These are phyloP conservation scores for Hexamita inflata DNA, from an alignment of 208 protist species.

Conservation along the genomic window DNA sequence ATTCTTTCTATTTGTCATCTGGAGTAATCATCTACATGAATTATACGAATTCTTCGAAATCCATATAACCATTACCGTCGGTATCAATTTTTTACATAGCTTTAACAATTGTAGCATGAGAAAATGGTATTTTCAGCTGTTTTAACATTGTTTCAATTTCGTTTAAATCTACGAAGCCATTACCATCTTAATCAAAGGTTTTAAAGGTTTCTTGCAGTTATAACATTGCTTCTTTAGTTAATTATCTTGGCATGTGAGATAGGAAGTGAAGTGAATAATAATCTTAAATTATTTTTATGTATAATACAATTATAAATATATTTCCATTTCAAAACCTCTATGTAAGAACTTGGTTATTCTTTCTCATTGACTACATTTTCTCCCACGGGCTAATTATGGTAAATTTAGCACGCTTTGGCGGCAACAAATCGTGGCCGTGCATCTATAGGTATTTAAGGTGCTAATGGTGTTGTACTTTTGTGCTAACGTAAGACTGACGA, in stretches of 20 bases:
- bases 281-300: no score
- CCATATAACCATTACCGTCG: background rate
- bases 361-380: constrained; percentile 27
- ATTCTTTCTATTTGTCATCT: background rate
- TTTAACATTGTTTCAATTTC: background rate
- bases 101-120: background rate
- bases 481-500: background rate
- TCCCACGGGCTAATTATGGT: constrained; percentile 11
- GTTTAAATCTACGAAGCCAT: background rate
- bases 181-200: background rate
- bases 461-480: background rate
- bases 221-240: no score
- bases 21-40: background rate
- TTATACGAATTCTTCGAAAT: background rate
- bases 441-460: background rate
- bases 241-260: no score
- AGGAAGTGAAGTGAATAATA: no score
- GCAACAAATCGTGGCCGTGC: background rate
- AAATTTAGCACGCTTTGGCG: constrained; percentile 18
- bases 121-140: background rate
- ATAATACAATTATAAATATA: no score
- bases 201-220: background rate
- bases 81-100: background rate
- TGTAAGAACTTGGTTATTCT: constrained; percentile 15
- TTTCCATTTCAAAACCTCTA: background rate